These are phyloP conservation scores for Cystobasidiaceae sp. DNA, from an alignment of 1,284 basidiomycete species.

Conservation along the genomic window DNA sequence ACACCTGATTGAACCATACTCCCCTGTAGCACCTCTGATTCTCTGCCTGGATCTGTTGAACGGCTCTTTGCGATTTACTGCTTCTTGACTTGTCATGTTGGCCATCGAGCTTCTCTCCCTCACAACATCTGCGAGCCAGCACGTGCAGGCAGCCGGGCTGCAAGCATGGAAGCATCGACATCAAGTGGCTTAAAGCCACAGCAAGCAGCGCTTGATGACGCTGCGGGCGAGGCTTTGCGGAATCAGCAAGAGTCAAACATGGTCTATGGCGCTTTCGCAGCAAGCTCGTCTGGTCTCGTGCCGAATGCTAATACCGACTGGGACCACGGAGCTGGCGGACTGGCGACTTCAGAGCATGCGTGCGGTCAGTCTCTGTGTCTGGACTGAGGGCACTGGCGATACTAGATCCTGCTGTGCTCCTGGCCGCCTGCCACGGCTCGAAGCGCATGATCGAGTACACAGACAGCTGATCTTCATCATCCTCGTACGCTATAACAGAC, in stretches of 20 bases:
- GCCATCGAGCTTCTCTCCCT: too few relatives aligned
- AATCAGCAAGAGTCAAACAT: slow-evolving; percentile 29
- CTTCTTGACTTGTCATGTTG: too few relatives aligned
- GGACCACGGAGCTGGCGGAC: slow-evolving; percentile 11
- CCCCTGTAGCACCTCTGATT: too few relatives aligned
- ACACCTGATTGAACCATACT: too few relatives aligned
- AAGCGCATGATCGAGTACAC: neutral
- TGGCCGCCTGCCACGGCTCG: neutral
- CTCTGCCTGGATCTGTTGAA: too few relatives aligned
- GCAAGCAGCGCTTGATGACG: slow-evolving; percentile 13
- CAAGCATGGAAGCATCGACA: neutral
- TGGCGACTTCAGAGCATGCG: slow-evolving; percentile 7
- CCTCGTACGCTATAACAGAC: slow-evolving; percentile 3
- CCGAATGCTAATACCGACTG: slow-evolving; percentile 19
- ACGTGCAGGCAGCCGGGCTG: too few relatives aligned
- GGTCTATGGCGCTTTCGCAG: slow-evolving; percentile 26
- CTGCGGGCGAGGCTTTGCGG: slow-evolving; percentile 16
- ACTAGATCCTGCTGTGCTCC: neutral
- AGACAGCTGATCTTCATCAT: slow-evolving; percentile 2
- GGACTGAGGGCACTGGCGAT: too few relatives aligned
- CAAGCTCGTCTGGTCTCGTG: slow-evolving; percentile 20
- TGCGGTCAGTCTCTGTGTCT: slow-evolving; percentile 28
- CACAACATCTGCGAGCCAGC: too few relatives aligned
- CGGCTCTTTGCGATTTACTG: too few relatives aligned
- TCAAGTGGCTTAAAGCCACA: neutral